phyloP scores from a whole-genome alignment of 345 rosid genomes.

The Jatropha curcas region DNA sequence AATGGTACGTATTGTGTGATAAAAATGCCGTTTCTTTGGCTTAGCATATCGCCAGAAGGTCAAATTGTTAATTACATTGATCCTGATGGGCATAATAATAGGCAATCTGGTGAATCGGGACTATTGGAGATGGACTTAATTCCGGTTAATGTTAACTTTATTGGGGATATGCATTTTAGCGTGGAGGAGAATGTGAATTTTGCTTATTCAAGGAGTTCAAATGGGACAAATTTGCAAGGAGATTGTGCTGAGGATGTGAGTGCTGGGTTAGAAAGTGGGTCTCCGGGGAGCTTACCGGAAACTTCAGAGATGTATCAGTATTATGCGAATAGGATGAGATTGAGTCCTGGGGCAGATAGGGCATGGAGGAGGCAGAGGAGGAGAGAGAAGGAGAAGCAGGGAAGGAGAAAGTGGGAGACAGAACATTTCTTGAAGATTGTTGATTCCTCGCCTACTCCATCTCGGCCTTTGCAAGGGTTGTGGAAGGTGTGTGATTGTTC shows the following conservation, averaged over 20 bases:
- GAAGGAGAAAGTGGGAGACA: constrained; percentile 68
- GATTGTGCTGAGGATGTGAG: constrained; percentile 44
- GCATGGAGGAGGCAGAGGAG: constrained; percentile 67
- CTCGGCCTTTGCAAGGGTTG: constrained; percentile 80
- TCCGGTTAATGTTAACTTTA: constrained; percentile 65
- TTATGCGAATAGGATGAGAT: constrained; percentile 69
- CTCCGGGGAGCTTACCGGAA: constrained; percentile 55
- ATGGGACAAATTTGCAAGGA: constrained; percentile 34
- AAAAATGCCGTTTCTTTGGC: constrained; percentile 63
- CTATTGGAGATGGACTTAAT: constrained; percentile 42
- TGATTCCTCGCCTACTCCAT: constrained; percentile 60
- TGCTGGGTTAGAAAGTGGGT: constrained; percentile 24
- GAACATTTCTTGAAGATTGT: constrained; percentile 78
- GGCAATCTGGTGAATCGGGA: constrained; percentile 28
- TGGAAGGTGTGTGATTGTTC: constrained; percentile 65
- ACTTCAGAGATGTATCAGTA: constrained; percentile 71
- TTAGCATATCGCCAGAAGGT: constrained; percentile 60
- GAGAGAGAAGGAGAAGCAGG: constrained; percentile 77
- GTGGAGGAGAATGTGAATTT: constrained; percentile 61
- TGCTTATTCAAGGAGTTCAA: constrained; percentile 36
- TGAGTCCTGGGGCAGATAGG: constrained; percentile 60
- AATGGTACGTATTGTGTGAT: constrained; percentile 45
- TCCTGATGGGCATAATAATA: constrained; percentile 40
- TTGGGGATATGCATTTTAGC: constrained; percentile 60
- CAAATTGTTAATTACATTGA: constrained; percentile 52